Percentiles rank a stretch among this genome's conserved stretches.
Evolutionary conservation across 2,329 filamentous ascomycete species (phyloP).

Genomic region (Bimuria novae-zelandiae): DNA sequence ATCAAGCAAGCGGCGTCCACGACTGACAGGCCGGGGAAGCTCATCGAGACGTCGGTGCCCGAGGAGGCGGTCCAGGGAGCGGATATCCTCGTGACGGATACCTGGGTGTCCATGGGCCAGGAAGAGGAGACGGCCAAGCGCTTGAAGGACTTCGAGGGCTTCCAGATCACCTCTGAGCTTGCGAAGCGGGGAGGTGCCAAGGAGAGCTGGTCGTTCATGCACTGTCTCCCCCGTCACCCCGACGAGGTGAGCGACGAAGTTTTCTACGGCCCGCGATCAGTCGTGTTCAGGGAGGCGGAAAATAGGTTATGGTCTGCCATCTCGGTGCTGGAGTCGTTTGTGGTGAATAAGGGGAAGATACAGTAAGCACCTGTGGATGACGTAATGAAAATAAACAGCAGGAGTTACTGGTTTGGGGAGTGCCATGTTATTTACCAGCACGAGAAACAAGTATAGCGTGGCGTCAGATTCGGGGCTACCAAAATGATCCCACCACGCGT

Average conservation of each 20-base stretch:
- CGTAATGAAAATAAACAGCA: neutral
- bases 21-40: constrained; percentile 64
- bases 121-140: constrained; percentile 81
- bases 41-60: constrained; percentile 77
- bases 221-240: constrained; percentile 87
- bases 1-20: constrained; percentile 67
- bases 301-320: constrained; percentile 92
- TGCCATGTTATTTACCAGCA: too few relatives aligned
- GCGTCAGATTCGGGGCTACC: too few relatives aligned
- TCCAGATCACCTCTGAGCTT: constrained; percentile 87
- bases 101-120: constrained; percentile 98
- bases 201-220: constrained; percentile 95
- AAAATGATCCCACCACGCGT: too few relatives aligned
- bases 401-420: too few relatives aligned
- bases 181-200: constrained; percentile 85
- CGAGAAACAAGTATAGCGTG: neutral
- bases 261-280: constrained; percentile 81
- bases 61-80: constrained; percentile 85
- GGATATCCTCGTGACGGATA: constrained; percentile 92
- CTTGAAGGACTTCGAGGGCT: constrained; percentile 81
- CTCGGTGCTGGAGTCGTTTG: constrained; percentile 81
- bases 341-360: constrained; percentile 93
- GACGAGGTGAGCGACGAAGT: constrained; percentile 96
- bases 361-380: neutral
- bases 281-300: constrained; percentile 94